Base-by-base conservation (phyloP, 805 yeast genomes). In the Hanseniaspora singularis region DNA sequence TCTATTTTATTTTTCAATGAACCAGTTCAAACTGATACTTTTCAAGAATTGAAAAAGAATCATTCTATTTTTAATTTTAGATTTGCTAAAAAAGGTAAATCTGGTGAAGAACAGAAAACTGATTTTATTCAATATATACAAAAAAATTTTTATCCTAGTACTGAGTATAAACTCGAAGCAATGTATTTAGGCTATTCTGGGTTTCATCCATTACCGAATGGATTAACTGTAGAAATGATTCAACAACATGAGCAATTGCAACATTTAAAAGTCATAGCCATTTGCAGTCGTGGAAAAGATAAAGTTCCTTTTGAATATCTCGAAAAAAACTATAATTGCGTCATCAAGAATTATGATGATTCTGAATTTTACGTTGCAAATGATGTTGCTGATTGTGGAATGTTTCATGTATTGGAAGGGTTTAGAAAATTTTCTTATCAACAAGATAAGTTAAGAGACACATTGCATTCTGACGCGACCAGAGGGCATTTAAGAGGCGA, bases 131-230 rank as follows among this genome's bases (percentile, higher is more conserved):
- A 32, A 9, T 41, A 30, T 16, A 34, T 47, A 3, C 23, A 34
- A 20, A 26, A 22, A 19, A 34, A 51, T 41, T 31, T 51, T 38
- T 31, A 48, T 36, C 55, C 51, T 27, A 27, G 46, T n/a, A 28
- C 52, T 2, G 33, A 39, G 8, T 51, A 53, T 33, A 52, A 43
- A 32, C 37, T 61, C 14, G 63, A 56, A 8, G 83, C 74, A 8
- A 72, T 78, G 11, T 78, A 76, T 56, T 77, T 73, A 1, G 79
- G 78, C 0, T 76, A 78, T 73, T 65, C 71, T 26, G 80, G 79
- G 1, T 74, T 77, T 51, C 56, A 62, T 27, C 61, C 64, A 2
- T 56, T 73, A 7, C 79, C 79, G 0, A 79, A 30, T 14, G 50
- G 81, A 0, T 66, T 76, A 51, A 62, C 65, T 1, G 56, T 57